These are phyloP conservation scores for Trichoderma atrobrunneum DNA, from an alignment of 2,329 filamentous ascomycete genomes.

Conservation along the genomic window DNA sequence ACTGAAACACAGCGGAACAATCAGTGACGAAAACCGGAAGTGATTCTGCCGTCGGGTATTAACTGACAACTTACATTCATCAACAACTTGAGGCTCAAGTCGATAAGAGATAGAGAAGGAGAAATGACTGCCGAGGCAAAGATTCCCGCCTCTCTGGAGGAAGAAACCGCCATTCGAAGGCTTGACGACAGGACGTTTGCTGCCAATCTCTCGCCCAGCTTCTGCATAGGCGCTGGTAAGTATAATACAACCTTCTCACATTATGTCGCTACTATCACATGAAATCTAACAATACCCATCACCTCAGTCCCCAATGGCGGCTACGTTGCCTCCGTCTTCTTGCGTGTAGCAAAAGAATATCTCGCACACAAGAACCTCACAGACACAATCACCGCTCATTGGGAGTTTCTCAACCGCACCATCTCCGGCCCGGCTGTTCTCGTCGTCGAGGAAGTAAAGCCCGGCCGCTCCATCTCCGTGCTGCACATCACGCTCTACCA, in stretches of 20 bases:
- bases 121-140: not conserved
- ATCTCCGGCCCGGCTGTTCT: conserved; percentile 38
- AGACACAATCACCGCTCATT: conserved; percentile 40
- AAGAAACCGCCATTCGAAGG: not conserved
- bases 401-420: conserved; percentile 42
- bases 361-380: conserved; percentile 34
- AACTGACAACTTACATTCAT: not conserved
- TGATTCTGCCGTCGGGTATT: not conserved
- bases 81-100: not conserved
- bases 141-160: conserved; percentile 12
- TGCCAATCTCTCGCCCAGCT: conserved; percentile 3
- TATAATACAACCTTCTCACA: not conserved
- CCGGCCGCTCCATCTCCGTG: conserved; percentile 41
- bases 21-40: not conserved
- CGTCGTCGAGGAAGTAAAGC: conserved; percentile 41
- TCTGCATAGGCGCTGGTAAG: conserved; percentile 19
- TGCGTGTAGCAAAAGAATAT: conserved; percentile 36
- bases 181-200: conserved; percentile 18
- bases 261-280: no score
- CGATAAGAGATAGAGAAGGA: not conserved
- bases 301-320: conserved; percentile 45
- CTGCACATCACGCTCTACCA: conserved; percentile 45
- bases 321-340: conserved; percentile 42
- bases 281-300: not conserved
- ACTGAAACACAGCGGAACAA: not conserved